Evolutionary conservation across 257 asterid genomes (phyloP), one percentile per base, ranked within the genome.

Genomic region (Asclepias syriaca): DNA sequence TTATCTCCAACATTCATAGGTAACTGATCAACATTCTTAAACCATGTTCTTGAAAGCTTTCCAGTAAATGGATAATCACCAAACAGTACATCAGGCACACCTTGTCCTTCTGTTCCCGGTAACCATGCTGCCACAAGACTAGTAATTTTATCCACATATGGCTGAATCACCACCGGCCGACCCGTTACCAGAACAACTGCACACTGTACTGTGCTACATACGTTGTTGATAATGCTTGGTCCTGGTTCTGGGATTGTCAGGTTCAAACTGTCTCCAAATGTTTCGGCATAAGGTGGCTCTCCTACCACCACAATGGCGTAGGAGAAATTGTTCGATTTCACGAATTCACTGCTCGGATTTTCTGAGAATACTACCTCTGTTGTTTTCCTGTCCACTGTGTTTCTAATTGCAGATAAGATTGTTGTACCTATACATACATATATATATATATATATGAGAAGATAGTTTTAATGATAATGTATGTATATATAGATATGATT

Each of bases 41-140:
- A 79, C 83, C 83, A 79, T 29, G 79, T 75, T 15, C 55, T 69
- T 5, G 79, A 54, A 70, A 75, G 79, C 64, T 66, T 79, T 29
- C 79, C 79, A 0, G 77, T 70, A 40, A 79, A 79, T 4, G 74
- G 71, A 48, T 74, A 71, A 54, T 79, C 74, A 1, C 83, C 83
- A 12, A 79, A 79, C 15, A 79, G 48, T 51, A 71, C 83, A 51
- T 79, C 83, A 19, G 83, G 37, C 5, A 79, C 77, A 4, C 83
- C 83, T 58, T 70, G 79, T 0, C 83, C 83, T 71, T 79, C 83
- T 3, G 71, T 65, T 51, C 83, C 83, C 0, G 83, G 83, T 9
- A 79, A 64, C 83, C 83, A 74, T 4, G 79, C 83, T 40, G 79
- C 83, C 3, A 79, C 83, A n/a, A 79, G 83, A 4, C 79, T 73